Percentiles rank a stretch among this genome's conserved stretches.
These are phyloP conservation scores for Bryoglossum gracile DNA, from an alignment of 495 filamentous ascomycete species.

Conservation along the genomic window DNA sequence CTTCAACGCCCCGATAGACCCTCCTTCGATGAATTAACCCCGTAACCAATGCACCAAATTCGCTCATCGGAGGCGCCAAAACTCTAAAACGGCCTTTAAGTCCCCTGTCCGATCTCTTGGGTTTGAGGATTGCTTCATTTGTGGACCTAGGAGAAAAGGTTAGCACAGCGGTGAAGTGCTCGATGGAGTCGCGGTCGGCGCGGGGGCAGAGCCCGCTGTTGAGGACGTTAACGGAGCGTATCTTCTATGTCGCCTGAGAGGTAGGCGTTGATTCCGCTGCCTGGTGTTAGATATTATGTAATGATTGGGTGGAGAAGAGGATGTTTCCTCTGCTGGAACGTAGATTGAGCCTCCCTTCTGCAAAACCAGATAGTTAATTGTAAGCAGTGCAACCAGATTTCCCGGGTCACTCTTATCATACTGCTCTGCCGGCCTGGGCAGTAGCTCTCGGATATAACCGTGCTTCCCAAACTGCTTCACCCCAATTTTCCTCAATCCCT, in stretches of 20 bases:
- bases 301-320: neutral
- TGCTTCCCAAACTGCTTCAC: constrained; percentile 44
- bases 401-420: constrained; percentile 54
- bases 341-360: constrained; percentile 60
- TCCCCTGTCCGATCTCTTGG: constrained; percentile 44
- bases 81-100: constrained; percentile 49
- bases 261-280: constrained; percentile 64
- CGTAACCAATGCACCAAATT: constrained; percentile 63
- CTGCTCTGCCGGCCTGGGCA: constrained; percentile 58
- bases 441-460: constrained; percentile 52
- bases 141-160: constrained; percentile 53
- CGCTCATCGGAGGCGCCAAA: constrained; percentile 62
- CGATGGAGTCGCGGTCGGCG: constrained; percentile 52
- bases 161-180: constrained; percentile 53
- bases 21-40: constrained; percentile 51
- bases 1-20: constrained; percentile 46
- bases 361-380: constrained; percentile 69
- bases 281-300: neutral
- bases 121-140: constrained; percentile 44
- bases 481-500: constrained; percentile 40
- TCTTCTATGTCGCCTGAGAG: constrained; percentile 77
- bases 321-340: constrained; percentile 60
- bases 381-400: constrained; percentile 56
- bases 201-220: constrained; percentile 68
- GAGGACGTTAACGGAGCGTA: constrained; percentile 71